Evolutionary conservation across 176 grass and related monocot species (phyloP).

Genomic region (Poa annua): DNA sequence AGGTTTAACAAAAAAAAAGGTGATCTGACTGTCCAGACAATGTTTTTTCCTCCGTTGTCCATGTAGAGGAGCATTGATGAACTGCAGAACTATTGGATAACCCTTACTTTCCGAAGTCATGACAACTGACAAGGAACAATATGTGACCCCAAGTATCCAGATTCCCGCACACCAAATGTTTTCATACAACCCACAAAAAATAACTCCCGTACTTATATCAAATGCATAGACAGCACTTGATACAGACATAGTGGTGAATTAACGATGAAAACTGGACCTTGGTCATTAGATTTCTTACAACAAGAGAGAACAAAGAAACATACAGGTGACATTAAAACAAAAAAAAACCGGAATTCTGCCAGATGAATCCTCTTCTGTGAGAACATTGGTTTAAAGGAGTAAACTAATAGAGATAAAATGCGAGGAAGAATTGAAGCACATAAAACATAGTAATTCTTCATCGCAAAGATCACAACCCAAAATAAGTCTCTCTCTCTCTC

Average conservation of each 20-base stretch:
- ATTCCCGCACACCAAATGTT: too few relatives aligned
- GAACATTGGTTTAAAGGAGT: background rate
- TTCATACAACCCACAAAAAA: background rate
- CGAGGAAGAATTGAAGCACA: background rate
- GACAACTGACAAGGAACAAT: too few relatives aligned
- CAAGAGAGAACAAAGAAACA: background rate
- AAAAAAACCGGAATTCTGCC: background rate
- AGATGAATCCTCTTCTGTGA: background rate
- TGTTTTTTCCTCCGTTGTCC: too few relatives aligned
- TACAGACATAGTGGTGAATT: background rate
- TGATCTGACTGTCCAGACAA: too few relatives aligned
- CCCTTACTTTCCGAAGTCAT: too few relatives aligned
- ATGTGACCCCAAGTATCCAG: too few relatives aligned
- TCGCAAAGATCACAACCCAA: background rate
- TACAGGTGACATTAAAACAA: background rate
- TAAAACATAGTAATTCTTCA: background rate
- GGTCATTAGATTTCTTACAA: constrained; percentile 2
- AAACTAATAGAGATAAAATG: background rate
- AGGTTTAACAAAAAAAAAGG: too few relatives aligned
- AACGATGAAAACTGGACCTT: background rate
- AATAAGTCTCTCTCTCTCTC: background rate
- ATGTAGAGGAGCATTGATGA: too few relatives aligned
- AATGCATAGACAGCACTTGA: background rate
- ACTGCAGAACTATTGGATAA: too few relatives aligned
- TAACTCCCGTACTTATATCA: background rate